A percentile compares a stretch with the other conserved stretches of the same genome.
These are phyloP conservation scores for Rhizoclosmatium globosum DNA, from an alignment of 192 early-diverging fungal genomes.

Conservation along the genomic window DNA sequence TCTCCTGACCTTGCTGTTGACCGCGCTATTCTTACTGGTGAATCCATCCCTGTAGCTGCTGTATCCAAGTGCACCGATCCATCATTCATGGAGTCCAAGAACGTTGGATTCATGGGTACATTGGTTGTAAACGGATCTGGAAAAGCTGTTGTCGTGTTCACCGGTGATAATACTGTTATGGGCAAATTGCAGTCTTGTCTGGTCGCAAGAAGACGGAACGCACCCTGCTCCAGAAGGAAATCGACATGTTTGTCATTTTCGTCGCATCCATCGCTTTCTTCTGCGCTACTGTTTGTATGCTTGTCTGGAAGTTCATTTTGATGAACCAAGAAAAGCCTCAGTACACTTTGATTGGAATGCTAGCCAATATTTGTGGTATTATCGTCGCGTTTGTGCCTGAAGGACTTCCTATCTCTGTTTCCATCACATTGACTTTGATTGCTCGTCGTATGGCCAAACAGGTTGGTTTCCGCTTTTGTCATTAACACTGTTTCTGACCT, in stretches of 20 bases:
- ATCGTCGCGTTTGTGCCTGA: conserved; percentile 53
- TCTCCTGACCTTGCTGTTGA: conserved; percentile 81
- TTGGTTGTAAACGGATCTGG: conserved; percentile 76
- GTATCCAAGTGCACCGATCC: conserved; percentile 70
- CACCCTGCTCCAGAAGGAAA: conserved; percentile 70
- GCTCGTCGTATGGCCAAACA: conserved; percentile 74
- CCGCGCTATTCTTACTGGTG: conserved; percentile 81
- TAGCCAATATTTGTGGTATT: conserved; percentile 40
- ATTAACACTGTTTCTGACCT: not conserved
- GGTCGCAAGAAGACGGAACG: conserved; percentile 31
- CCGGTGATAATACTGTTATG: conserved; percentile 79
- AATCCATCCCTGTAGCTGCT: conserved; percentile 71
- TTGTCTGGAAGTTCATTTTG: conserved; percentile 34
- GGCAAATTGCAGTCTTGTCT: conserved; percentile 67
- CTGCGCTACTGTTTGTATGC: conserved; percentile 19
- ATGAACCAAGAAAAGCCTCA: conserved; percentile 28
- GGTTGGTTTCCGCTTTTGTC: not conserved
- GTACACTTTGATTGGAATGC: conserved; percentile 25
- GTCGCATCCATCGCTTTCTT: conserved; percentile 58
- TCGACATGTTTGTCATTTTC: conserved; percentile 73
- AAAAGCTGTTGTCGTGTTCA: conserved; percentile 78
- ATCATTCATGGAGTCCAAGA: conserved; percentile 80
- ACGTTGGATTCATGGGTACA: conserved; percentile 81
- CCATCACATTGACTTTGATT: conserved; percentile 78
- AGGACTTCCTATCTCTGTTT: conserved; percentile 82